phyloP scores from a whole-genome alignment of 1,139 yeast species.

The Saccharomyces pastorianus region DNA sequence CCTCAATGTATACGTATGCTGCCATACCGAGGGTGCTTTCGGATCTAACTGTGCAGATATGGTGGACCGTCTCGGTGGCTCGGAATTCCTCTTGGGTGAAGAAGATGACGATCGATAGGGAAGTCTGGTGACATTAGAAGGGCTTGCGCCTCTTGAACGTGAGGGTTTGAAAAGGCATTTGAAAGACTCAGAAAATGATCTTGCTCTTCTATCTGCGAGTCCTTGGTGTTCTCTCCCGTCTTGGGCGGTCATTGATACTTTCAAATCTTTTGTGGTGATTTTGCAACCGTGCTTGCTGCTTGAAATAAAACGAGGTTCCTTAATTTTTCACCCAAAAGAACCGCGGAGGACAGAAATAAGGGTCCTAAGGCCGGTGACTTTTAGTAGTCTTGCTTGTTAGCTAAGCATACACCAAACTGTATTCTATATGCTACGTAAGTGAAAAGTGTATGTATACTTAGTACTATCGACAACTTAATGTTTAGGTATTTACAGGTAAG shows the following conservation, averaged over 20 bases:
- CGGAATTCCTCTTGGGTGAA: background rate
- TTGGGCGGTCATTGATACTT: background rate
- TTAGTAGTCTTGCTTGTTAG: background rate
- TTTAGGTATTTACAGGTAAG: too few species aligned
- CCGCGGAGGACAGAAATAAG: background rate
- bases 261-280: background rate
- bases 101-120: background rate
- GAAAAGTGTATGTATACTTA: background rate
- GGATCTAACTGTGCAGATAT: background rate
- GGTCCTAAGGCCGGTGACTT: background rate
- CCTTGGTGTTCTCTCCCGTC: background rate
- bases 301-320: background rate
- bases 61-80: background rate
- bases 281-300: background rate
- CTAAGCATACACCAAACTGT: background rate
- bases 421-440: background rate
- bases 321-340: background rate
- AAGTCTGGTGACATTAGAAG: background rate
- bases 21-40: background rate
- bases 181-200: slow-evolving; percentile 12
- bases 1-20: background rate
- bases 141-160: background rate
- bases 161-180: slow-evolving; percentile 11
- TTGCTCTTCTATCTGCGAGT: background rate
- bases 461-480: background rate